Conservation (phyloP, 129 eudicot species). For the Solidago caesia region DNA sequence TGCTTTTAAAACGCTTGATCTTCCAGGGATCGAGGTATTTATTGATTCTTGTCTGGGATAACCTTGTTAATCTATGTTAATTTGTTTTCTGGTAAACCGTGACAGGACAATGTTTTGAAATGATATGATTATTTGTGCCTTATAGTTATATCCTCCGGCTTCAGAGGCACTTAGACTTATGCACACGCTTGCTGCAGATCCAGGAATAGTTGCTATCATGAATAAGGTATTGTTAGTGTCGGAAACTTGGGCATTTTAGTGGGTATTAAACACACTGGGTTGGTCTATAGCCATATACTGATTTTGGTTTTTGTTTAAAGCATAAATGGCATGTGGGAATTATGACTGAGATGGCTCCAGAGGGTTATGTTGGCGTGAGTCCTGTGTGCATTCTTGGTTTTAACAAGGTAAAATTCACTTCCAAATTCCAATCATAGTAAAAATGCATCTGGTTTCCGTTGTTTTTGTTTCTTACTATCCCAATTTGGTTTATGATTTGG, state of each 20-base stretch:
- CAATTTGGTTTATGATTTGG: constrained; percentile 12
- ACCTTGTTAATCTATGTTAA: background rate
- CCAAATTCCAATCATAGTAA: constrained; percentile 3
- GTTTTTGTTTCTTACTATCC: background rate
- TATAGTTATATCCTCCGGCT: constrained; percentile 83
- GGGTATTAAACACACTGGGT: background rate
- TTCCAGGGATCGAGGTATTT: constrained; percentile 80
- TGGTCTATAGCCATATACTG: constrained; percentile 19
- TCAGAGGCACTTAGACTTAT: constrained; percentile 77
- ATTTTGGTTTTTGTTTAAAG: constrained; percentile 35
- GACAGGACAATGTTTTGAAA: background rate
- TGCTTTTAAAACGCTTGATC: constrained; percentile 73
- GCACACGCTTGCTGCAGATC: constrained; percentile 96
- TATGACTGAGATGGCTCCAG: constrained; percentile 98
- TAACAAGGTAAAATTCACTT: constrained; percentile 58
- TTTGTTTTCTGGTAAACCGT: background rate
- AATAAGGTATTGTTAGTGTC: constrained; percentile 56
- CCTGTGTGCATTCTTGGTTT: constrained; percentile 93
- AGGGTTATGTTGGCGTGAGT: constrained; percentile 91
- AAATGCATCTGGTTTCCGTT: background rate
- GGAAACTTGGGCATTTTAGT: background rate
- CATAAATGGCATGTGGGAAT: constrained; percentile 97
- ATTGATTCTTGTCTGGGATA: background rate
- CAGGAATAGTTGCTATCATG: constrained; percentile 94
- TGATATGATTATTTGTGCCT: constrained; percentile 24